These are phyloP conservation scores for Pleurotus sapidus DNA, from an alignment of 768 basidiomycete genomes.

Conservation along the genomic window DNA sequence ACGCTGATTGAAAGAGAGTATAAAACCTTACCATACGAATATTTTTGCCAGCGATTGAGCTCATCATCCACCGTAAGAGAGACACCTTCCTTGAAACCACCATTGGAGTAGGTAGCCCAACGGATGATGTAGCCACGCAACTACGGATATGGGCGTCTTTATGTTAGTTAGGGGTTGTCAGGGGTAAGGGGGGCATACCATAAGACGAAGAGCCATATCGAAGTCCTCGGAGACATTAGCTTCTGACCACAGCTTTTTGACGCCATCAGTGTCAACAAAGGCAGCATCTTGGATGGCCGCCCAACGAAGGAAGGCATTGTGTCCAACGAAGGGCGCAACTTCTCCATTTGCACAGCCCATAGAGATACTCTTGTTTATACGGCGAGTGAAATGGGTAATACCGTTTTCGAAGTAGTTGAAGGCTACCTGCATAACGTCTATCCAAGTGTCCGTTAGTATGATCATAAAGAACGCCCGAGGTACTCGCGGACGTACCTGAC, in stretches of 20 bases:
- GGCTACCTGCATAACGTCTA: slow-evolving; percentile 88
- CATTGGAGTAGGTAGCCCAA: slow-evolving; percentile 83
- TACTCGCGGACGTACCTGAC: slow-evolving; percentile 49
- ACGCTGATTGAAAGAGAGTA: background rate
- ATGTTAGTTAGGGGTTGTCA: background rate
- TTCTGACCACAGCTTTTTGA: slow-evolving; percentile 81
- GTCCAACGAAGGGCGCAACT: slow-evolving; percentile 81
- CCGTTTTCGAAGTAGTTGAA: slow-evolving; percentile 91
- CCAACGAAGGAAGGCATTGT: slow-evolving; percentile 91
- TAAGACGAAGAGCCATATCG: slow-evolving; percentile 73
- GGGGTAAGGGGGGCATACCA: slow-evolving; percentile 21
- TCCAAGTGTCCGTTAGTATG: background rate
- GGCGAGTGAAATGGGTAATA: slow-evolving; percentile 82
- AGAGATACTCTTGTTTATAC: slow-evolving; percentile 82
- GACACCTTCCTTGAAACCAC: slow-evolving; percentile 90
- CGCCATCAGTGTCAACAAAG: slow-evolving; percentile 66
- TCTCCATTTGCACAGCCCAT: slow-evolving; percentile 81
- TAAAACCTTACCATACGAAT: slow-evolving; percentile 58
- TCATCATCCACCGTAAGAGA: slow-evolving; percentile 89
- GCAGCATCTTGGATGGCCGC: slow-evolving; percentile 84
- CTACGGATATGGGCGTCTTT: slow-evolving; percentile 17
- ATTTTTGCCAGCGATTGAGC: slow-evolving; percentile 91
- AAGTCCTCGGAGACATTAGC: slow-evolving; percentile 82
- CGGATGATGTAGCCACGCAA: slow-evolving; percentile 72
- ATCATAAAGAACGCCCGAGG: background rate